These are phyloP conservation scores for Fusarium sublunatum DNA, from an alignment of 2,329 filamentous ascomycete species.

Conservation along the genomic window DNA sequence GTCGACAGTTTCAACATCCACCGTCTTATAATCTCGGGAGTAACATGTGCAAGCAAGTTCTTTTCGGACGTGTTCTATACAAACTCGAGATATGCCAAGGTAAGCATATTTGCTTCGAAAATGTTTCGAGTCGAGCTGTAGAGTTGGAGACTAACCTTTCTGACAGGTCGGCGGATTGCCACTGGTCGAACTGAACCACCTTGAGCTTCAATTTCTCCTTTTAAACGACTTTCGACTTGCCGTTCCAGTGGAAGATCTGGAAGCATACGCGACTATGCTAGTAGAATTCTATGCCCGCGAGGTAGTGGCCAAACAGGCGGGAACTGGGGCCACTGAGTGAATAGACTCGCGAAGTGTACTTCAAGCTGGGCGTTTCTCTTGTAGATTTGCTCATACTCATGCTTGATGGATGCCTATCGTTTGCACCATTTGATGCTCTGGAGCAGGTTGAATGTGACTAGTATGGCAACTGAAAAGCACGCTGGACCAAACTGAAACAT, in stretches of 20 bases:
- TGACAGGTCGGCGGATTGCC: constrained; percentile 90
- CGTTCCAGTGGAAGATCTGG: constrained; percentile 92
- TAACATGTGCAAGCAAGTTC: constrained; percentile 99
- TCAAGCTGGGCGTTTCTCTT: constrained; percentile 1
- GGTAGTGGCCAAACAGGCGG: constrained; percentile 65
- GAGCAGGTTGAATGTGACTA: background rate
- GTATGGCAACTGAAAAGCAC: constrained; percentile 7
- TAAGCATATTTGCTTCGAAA: constrained; percentile 57
- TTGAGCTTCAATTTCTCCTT: constrained; percentile 94
- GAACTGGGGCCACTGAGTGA: constrained; percentile 35
- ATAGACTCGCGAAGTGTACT: constrained; percentile 7
- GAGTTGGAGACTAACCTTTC: constrained; percentile 20
- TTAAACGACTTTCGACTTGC: constrained; percentile 96
- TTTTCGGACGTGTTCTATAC: constrained; percentile 99
- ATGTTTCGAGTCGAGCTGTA: background rate
- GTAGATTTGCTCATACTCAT: constrained; percentile 8
- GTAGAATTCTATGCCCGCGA: constrained; percentile 98
- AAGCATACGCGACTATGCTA: constrained; percentile 97
- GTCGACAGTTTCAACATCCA: constrained; percentile 99
- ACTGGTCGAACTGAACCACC: constrained; percentile 90
- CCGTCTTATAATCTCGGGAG: constrained; percentile 92
- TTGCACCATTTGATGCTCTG: constrained; percentile 1
- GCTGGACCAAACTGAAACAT: constrained; percentile 20
- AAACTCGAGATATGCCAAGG: constrained; percentile 99
- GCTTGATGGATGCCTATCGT: constrained; percentile 1